phyloP scores from a whole-genome alignment of 2,329 filamentous ascomycete genomes.

The Cladosporium cucumerinum region DNA sequence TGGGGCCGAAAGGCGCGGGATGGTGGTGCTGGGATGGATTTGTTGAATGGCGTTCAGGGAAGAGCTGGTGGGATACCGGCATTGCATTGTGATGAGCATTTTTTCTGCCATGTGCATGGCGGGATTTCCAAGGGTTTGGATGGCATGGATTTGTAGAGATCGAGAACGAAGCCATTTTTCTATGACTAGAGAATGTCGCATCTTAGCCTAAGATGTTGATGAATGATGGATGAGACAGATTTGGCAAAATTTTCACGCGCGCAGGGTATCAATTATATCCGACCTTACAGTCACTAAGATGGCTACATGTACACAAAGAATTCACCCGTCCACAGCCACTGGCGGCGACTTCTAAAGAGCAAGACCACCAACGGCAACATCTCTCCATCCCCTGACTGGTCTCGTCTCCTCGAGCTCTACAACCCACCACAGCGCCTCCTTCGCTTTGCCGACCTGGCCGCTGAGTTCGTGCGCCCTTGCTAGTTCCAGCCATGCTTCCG shows the following conservation, averaged over 20 bases:
- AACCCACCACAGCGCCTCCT: conserved; percentile 95
- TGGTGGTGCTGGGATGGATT: conserved; percentile 66
- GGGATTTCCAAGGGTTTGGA: background rate
- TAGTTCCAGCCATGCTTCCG: conserved; percentile 89
- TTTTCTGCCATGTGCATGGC: background rate
- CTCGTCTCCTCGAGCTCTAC: conserved; percentile 87
- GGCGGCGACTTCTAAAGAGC: conserved; percentile 20
- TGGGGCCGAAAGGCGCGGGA: conserved; percentile 58
- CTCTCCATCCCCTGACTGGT: conserved; percentile 75
- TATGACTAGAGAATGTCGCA: background rate
- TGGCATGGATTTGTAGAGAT: background rate
- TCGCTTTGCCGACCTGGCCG: conserved; percentile 80
- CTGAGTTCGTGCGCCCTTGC: conserved; percentile 85
- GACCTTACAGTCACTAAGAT: background rate
- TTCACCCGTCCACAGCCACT: background rate
- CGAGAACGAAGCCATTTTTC: background rate
- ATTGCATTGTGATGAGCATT: conserved; percentile 37
- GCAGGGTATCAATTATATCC: conserved; percentile 7
- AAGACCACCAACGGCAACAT: conserved; percentile 37
- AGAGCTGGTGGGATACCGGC: conserved; percentile 63
- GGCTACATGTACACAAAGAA: background rate
- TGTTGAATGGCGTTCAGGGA: conserved; percentile 58
- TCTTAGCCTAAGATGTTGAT: no score
- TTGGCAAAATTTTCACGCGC: background rate
- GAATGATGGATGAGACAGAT: background rate